These are phyloP conservation scores for Colletotrichum euphorbiae DNA, from an alignment of 2,329 filamentous ascomycete genomes.

Conservation along the genomic window DNA sequence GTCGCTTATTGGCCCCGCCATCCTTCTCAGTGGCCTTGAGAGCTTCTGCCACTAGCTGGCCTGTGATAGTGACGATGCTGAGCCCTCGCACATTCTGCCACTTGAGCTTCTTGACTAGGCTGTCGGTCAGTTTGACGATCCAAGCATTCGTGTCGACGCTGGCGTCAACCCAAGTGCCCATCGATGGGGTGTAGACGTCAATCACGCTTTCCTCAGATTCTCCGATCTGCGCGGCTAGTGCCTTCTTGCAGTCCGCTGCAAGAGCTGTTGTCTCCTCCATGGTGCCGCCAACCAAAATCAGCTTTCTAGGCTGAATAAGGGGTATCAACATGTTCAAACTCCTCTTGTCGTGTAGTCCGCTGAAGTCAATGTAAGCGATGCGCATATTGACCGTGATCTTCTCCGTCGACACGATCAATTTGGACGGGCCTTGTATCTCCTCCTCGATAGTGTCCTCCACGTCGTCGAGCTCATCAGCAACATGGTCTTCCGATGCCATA, in stretches of 20 bases:
- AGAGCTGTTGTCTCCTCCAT: constrained; percentile 81
- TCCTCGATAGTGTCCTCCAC: constrained; percentile 65
- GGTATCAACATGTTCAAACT: constrained; percentile 95
- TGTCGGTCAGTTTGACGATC: constrained; percentile 89
- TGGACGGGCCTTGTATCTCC: constrained; percentile 75
- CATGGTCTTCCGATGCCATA: constrained; percentile 44
- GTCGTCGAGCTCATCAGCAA: constrained; percentile 68
- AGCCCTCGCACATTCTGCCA: constrained; percentile 95
- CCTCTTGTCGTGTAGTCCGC: constrained; percentile 91
- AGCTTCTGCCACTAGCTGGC: constrained; percentile 63
- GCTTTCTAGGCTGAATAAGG: constrained; percentile 90
- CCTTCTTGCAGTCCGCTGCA: constrained; percentile 81
- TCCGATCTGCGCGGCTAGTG: constrained; percentile 62
- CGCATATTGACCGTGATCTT: constrained; percentile 76
- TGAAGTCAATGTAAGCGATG: constrained; percentile 91
- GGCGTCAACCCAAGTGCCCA: constrained; percentile 83
- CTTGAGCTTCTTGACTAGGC: constrained; percentile 85
- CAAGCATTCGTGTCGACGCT: constrained; percentile 98
- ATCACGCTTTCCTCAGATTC: constrained; percentile 62
- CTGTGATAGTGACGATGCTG: constrained; percentile 92
- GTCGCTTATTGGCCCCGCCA: constrained; percentile 61
- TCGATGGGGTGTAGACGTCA: constrained; percentile 83
- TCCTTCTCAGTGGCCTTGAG: constrained; percentile 48
- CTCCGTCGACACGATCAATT: constrained; percentile 74
- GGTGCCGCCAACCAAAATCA: constrained; percentile 89